phyloP scores from a whole-genome alignment of 306 rosid species.

The Abrus pulchellus region DNA sequence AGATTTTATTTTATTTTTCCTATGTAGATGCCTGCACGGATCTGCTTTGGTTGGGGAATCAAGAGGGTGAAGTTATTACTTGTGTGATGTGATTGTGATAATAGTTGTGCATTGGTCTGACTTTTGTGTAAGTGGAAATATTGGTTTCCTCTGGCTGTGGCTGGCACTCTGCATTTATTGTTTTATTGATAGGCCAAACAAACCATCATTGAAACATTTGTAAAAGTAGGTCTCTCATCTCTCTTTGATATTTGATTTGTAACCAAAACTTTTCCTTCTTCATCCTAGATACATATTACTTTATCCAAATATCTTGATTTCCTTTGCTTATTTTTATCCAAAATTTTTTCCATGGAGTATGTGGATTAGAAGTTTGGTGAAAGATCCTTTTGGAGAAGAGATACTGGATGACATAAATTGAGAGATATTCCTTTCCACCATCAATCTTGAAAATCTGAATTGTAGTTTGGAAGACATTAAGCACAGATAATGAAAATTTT shows the following conservation, averaged over 20 bases:
- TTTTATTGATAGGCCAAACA: too few species aligned
- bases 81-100: neutral
- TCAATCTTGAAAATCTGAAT: too few species aligned
- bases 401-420: neutral
- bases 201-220: neutral
- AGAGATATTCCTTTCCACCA: neutral
- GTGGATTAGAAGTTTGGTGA: too few species aligned
- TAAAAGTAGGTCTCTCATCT: neutral
- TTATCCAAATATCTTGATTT: neutral
- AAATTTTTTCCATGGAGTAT: too few species aligned
- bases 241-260: neutral
- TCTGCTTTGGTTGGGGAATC: neutral
- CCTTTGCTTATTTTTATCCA: too few species aligned
- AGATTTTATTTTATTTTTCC: neutral
- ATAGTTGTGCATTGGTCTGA: neutral
- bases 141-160: neutral
- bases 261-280: neutral
- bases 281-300: neutral
- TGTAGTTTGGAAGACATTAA: too few species aligned
- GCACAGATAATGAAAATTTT: too few species aligned
- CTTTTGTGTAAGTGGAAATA: neutral
- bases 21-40: neutral
- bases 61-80: neutral
- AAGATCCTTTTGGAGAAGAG: neutral
- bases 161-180: too few species aligned